Percentiles rank a stretch among this genome's conserved stretches.
Conservation (phyloP, 495 filamentous ascomycete genomes). For the Parachaetomium inaequale region DNA sequence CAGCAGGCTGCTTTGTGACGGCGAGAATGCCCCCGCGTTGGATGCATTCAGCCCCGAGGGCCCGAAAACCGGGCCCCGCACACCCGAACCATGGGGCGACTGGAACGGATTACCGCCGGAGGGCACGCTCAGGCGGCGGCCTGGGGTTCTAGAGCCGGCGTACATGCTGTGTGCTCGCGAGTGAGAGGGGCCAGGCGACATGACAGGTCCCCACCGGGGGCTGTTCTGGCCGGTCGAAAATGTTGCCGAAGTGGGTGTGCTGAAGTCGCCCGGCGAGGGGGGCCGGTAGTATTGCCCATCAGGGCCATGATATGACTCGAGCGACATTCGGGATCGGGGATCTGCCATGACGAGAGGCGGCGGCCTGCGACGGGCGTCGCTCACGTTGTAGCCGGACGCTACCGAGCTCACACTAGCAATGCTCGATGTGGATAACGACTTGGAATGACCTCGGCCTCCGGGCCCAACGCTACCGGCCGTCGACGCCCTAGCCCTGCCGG, state of each 20-base stretch:
- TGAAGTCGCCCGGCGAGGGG: conserved; percentile 66
- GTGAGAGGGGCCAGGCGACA: conserved; percentile 65
- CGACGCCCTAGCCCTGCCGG: conserved; percentile 67
- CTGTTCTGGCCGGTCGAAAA: conserved; percentile 71
- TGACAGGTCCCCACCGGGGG: conserved; percentile 63
- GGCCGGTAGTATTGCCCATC: conserved; percentile 54
- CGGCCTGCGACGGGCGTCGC: conserved; percentile 66
- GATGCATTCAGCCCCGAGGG: conserved; percentile 50
- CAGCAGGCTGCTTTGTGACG: conserved; percentile 50
- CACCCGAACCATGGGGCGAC: conserved; percentile 53
- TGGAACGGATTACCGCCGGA: conserved; percentile 72
- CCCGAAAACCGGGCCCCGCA: conserved; percentile 58
- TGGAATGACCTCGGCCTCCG: conserved; percentile 73
- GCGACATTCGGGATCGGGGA: conserved; percentile 54
- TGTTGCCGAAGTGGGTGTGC: conserved; percentile 68
- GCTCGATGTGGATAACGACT: conserved; percentile 78
- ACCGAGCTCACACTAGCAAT: conserved; percentile 61
- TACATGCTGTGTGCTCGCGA: conserved; percentile 66
- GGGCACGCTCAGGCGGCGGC: conserved; percentile 77
- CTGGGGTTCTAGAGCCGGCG: conserved; percentile 58
- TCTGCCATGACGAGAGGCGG: conserved; percentile 85
- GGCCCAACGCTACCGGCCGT: conserved; percentile 63
- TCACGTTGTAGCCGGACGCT: conserved; percentile 61
- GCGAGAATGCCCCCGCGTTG: conserved; percentile 54
- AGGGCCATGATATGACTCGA: conserved; percentile 57